Percentiles rank a stretch among this genome's conserved stretches.
These are phyloP conservation scores for Microsporum audouinii DNA, from an alignment of 2,329 filamentous ascomycete species.

Conservation along the genomic window DNA sequence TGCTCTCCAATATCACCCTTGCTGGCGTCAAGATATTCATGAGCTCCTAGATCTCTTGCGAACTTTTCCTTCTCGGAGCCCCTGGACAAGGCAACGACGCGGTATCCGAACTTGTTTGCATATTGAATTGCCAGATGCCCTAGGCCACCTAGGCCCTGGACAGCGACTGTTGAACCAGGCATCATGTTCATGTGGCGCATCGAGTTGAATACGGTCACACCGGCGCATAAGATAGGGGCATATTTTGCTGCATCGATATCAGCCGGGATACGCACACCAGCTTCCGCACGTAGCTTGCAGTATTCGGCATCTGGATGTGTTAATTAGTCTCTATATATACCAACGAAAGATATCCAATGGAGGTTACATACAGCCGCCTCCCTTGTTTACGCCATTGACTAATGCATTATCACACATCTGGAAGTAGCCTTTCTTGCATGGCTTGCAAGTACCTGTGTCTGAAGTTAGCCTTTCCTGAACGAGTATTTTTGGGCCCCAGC, in stretches of 20 bases:
- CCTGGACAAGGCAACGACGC: slow-evolving; percentile 40
- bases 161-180: slow-evolving; percentile 37
- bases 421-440: slow-evolving; percentile 52
- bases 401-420: slow-evolving; percentile 55
- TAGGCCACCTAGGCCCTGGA: slow-evolving; percentile 52
- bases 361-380: slow-evolving; percentile 51
- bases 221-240: slow-evolving; percentile 39
- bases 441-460: slow-evolving; percentile 45
- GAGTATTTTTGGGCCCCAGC: neutral
- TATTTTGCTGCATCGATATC: slow-evolving; percentile 37
- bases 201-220: slow-evolving; percentile 42
- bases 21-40: slow-evolving; percentile 43
- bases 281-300: slow-evolving; percentile 27
- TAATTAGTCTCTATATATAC: slow-evolving; percentile 3
- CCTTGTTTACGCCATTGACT: slow-evolving; percentile 54
- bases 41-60: slow-evolving; percentile 44
- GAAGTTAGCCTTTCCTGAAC: neutral
- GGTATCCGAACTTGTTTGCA: slow-evolving; percentile 78
- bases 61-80: slow-evolving; percentile 43
- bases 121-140: slow-evolving; percentile 75
- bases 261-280: slow-evolving; percentile 36
- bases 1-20: slow-evolving; percentile 26
- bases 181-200: slow-evolving; percentile 40
- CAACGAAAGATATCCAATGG: neutral
- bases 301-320: slow-evolving; percentile 27